Evolutionary conservation across 805 yeast species (phyloP).

Genomic region (Suhomyces faveliae): DNA sequence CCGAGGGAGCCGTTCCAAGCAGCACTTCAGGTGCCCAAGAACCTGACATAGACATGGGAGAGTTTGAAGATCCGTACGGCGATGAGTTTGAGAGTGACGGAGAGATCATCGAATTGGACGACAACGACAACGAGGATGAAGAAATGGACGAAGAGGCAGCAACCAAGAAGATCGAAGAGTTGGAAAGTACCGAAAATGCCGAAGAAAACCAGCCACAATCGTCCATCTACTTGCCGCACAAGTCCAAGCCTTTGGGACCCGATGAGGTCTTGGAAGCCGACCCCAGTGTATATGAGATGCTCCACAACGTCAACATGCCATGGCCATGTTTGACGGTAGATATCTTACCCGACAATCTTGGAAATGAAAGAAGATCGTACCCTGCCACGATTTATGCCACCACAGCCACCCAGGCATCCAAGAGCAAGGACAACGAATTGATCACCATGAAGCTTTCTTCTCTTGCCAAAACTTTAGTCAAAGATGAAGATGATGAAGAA

Average conservation of each 20-base stretch:
- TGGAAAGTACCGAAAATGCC: conserved; percentile 36
- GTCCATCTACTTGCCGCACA: conserved; percentile 79
- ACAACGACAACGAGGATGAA: conserved; percentile 33
- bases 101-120: conserved; percentile 78
- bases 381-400: conserved; percentile 86
- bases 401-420: conserved; percentile 92
- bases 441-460: conserved; percentile 80
- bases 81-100: conserved; percentile 93
- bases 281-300: conserved; percentile 93
- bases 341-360: conserved; percentile 80
- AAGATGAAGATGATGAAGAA: conserved; percentile 74
- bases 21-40: conserved; percentile 28
- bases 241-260: conserved; percentile 86
- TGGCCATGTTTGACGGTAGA: conserved; percentile 98
- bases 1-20: conserved; percentile 40
- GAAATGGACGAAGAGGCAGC: conserved; percentile 36
- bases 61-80: conserved; percentile 84
- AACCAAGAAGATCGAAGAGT: conserved; percentile 36
- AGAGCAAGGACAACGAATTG: conserved; percentile 84
- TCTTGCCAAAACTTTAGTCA: conserved; percentile 81
- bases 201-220: conserved; percentile 34
- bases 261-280: conserved; percentile 97
- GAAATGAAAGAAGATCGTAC: conserved; percentile 82
- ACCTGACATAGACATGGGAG: conserved; percentile 66
- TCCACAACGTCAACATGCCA: conserved; percentile 88